Conservation (phyloP, 2,329 filamentous ascomycete genomes). For the Trichoderma semiorbis region DNA sequence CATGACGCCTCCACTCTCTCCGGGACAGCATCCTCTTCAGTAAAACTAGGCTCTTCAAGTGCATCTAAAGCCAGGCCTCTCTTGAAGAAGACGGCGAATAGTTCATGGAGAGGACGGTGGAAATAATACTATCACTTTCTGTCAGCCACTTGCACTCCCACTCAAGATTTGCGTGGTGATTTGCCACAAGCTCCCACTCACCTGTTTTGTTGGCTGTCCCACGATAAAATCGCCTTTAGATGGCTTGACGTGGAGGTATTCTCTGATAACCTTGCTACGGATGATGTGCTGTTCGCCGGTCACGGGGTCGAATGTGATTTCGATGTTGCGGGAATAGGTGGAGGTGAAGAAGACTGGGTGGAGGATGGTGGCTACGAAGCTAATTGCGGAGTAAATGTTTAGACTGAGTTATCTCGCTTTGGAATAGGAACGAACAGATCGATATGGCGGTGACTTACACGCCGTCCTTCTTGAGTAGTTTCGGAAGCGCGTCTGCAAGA, state of each 20-base stretch:
- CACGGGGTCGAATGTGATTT: slow-evolving; percentile 34
- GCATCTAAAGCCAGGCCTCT: slow-evolving; percentile 42
- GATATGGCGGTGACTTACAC: slow-evolving; percentile 34
- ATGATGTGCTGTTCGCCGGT: slow-evolving; percentile 36
- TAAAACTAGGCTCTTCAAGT: slow-evolving; percentile 46
- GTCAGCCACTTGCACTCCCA: not conserved
- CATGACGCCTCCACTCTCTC: slow-evolving; percentile 32
- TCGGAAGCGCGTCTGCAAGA: slow-evolving; percentile 39
- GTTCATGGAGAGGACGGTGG: slow-evolving; percentile 43
- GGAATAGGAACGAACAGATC: not conserved
- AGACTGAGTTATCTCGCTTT: not conserved
- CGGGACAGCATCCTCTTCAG: slow-evolving; percentile 30
- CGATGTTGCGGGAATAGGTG: slow-evolving; percentile 37
- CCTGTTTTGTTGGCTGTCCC: slow-evolving; percentile 34
- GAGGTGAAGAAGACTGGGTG: slow-evolving; percentile 50
- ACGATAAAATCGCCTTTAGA: slow-evolving; percentile 35
- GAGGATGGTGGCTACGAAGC: slow-evolving; percentile 45
- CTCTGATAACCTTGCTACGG: slow-evolving; percentile 37
- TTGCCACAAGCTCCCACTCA: slow-evolving; percentile 20
- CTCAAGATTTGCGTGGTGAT: not conserved
- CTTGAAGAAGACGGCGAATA: slow-evolving; percentile 43
- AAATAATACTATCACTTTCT: slow-evolving; percentile 34
- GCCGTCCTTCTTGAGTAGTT: slow-evolving; percentile 38
- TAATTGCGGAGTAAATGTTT: slow-evolving; percentile 18
- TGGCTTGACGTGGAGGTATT: slow-evolving; percentile 42